Evolutionary conservation across 345 rosid species (phyloP).

Genomic region (Dipteronia dyeriana): DNA sequence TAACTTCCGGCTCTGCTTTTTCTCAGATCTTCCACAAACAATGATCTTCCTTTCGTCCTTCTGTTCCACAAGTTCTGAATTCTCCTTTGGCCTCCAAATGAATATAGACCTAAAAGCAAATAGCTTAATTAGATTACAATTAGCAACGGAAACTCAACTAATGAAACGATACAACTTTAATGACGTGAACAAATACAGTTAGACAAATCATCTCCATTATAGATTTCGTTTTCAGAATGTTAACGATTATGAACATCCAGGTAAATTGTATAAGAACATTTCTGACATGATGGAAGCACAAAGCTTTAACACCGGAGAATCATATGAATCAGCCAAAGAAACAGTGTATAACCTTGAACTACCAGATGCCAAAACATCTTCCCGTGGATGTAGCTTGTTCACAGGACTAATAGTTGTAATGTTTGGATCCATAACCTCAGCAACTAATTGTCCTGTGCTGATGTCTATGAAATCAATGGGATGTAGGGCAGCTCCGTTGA

Average conservation of each 20-base stretch:
- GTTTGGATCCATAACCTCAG: slow-evolving; percentile 95
- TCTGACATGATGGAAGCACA: background rate
- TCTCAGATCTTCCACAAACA: slow-evolving; percentile 47
- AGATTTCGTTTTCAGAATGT: no score
- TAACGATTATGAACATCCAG: no score
- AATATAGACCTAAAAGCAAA: slow-evolving; percentile 70
- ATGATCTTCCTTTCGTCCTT: slow-evolving; percentile 60
- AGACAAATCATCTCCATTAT: no score
- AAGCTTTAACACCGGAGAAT: background rate
- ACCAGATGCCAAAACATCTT: slow-evolving; percentile 91
- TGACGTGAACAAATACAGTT: no score
- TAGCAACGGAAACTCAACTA: background rate
- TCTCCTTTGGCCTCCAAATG: slow-evolving; percentile 85
- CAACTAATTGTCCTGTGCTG: slow-evolving; percentile 83
- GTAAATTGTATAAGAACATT: no score
- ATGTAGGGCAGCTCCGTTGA: slow-evolving; percentile 82
- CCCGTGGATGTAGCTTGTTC: slow-evolving; percentile 90
- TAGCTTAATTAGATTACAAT: background rate
- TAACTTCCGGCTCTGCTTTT: slow-evolving; percentile 48
- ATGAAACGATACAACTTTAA: background rate
- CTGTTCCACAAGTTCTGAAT: slow-evolving; percentile 45
- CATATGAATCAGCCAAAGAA: slow-evolving; percentile 3
- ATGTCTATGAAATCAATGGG: slow-evolving; percentile 89
- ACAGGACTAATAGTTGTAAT: slow-evolving; percentile 93
- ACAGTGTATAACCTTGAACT: slow-evolving; percentile 71